Base-by-base conservation (phyloP, 225 moss, liverwort and hornwort species). In the Straminergon stramineum region DNA sequence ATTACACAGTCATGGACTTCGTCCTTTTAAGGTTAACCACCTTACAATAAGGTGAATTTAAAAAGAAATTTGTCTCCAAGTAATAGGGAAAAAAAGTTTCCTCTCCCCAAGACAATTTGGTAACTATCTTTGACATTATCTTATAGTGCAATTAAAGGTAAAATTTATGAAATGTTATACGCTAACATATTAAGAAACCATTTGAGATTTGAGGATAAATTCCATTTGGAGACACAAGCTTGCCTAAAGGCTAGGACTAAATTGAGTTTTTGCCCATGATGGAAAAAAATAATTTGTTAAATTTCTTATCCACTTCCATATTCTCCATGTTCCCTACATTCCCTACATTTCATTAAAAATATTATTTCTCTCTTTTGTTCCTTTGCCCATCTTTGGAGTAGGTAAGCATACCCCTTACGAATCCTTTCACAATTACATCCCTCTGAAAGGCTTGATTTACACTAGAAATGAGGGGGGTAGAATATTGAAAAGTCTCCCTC, bases 31-130 rank as follows among this genome's bases (percentile, higher is more conserved):
- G 2, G 0, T 43, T 16, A 73, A 73, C 2, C 6, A 45, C 17
- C 11, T 30, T 30, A 45, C 30, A 48, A 74, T 48, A 11, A 28
- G 12, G 3, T 45, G 6, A 10, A 30, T 51, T 75, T 12, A 32
- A 32, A n/a, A n/a, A n/a, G n/a, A n/a, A 4, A 51, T 20, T 51
- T 19, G 12, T 32, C 1, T 18, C 11, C 6, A 75, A 30, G 2
- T 48, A 18, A 67, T 67, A 8, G 17, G 4, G 3, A n/a, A 22
- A 68, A 51, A 31, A 4, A 1, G 7, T 31, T 32, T 32, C 1
- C 5, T 0, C 0, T 75, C 48, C 14, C 0, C 0, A 51, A 20
- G 12, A 20, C 2, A 31, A 11, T 0, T 75, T 32, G 7, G 1
- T 7, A 20, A 2, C 32, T 51, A 51, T 52, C 32, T 43, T 27